Base-by-base conservation (phyloP, 257 asterid species). In the Thymus mandschuricus region DNA sequence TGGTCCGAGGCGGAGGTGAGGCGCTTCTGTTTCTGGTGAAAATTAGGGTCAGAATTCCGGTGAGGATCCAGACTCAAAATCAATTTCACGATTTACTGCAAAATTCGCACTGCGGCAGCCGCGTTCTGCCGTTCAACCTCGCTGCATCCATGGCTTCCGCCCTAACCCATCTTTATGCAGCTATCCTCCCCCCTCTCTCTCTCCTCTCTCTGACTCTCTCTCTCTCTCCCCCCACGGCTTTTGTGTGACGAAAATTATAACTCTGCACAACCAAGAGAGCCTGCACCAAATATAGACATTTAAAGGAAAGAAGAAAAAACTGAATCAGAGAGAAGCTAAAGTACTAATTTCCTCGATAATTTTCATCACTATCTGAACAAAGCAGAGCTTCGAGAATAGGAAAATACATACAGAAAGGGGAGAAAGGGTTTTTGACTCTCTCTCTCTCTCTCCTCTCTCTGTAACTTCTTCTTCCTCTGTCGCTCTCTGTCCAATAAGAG, bases 11-110 rank as follows among this genome's bases (percentile, higher is more conserved):
- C 12, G 66, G 41, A 7, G 0, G 41, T 38, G 41, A 38, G 41
- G 41, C 3, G 40, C 40, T 70, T 71, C 8, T 76, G 86, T 38
- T 63, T 72, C 27, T 63, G 86, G 60, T 73, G 83, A 61, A 60
- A 72, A n/a, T 55, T 84, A 28, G 51, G 88, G 30, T 64, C 77
- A 43, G 58, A 75, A 64, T 84, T 83, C 82, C 76, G 82, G 57
- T 80, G 95, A 80, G 97, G 86, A 91, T 91, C 98, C 98, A 93
- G 96, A 86, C 74, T 88, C 96, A 74, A 86, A 80, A 86, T 85
- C 64, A 6, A 29, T 56, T 56, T 52, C 3, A 29, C 15, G 43
- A 57, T 2, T 59, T 34, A 1, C 46, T n/a, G 48, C 31, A 60
- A 35, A 35, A 7, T 60, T 7, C 35, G 21, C 21, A 21, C 13